These are phyloP conservation scores for Oryza glaberrima DNA, from an alignment of 176 grass and related monocot species.

Conservation along the genomic window DNA sequence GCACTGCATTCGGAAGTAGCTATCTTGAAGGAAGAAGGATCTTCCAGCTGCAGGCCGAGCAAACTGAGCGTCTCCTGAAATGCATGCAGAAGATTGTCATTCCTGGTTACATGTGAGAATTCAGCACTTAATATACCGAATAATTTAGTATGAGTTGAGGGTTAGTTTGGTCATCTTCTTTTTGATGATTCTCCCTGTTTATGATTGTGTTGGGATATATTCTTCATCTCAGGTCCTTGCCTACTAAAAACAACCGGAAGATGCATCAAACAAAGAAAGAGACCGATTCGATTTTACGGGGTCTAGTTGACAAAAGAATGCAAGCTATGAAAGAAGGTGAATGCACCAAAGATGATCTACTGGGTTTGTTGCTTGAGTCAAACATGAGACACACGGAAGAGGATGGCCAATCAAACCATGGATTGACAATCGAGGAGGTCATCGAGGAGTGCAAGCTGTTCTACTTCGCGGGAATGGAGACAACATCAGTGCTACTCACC, in stretches of 20 bases:
- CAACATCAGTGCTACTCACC: constrained; percentile 66
- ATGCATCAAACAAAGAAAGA: constrained; percentile 48
- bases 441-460: constrained; percentile 84
- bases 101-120: constrained; percentile 56
- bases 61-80: constrained; percentile 24
- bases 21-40: constrained; percentile 56
- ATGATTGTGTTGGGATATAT: no score
- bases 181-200: no score
- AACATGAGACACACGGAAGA: constrained; percentile 45
- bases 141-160: background rate
- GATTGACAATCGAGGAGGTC: constrained; percentile 63
- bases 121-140: background rate
- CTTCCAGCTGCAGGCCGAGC: constrained; percentile 56
- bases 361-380: constrained; percentile 62
- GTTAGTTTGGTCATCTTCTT: no score
- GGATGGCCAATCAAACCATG: background rate
- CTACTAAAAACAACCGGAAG: constrained; percentile 51
- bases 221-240: constrained; percentile 42
- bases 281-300: constrained; percentile 40
- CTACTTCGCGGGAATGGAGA: constrained; percentile 88
- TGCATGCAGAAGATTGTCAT: constrained; percentile 24
- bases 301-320: constrained; percentile 52
- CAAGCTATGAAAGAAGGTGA: constrained; percentile 45
- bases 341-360: constrained; percentile 41
- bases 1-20: constrained; percentile 59